phyloP scores from a whole-genome alignment of 2,329 filamentous ascomycete genomes.

The Fusarium albidum region DNA sequence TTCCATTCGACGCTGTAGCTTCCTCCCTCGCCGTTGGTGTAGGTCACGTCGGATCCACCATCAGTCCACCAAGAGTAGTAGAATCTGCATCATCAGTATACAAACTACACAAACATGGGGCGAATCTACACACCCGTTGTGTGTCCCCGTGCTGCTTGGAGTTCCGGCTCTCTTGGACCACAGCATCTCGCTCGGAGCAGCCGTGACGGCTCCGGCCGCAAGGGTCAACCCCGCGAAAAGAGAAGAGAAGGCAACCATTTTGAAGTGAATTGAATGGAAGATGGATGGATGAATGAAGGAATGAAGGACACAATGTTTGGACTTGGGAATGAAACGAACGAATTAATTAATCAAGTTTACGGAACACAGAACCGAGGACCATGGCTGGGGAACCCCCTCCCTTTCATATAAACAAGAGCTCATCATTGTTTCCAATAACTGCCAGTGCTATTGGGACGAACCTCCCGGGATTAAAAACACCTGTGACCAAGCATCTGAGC shows the following conservation, averaged over 20 bases:
- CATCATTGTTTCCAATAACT: slow-evolving; percentile 10
- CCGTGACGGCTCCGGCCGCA: slow-evolving; percentile 27
- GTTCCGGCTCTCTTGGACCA: slow-evolving; percentile 35
- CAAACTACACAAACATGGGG: background rate
- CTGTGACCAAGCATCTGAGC: slow-evolving; percentile 5
- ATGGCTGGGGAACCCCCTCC: background rate
- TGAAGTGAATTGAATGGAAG: slow-evolving; percentile 7
- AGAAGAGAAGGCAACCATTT: slow-evolving; percentile 39
- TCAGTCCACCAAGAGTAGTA: slow-evolving; percentile 60
- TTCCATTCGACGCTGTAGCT: slow-evolving; percentile 55
- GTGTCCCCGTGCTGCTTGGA: slow-evolving; percentile 46
- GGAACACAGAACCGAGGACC: slow-evolving; percentile 2
- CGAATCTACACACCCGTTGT: slow-evolving; percentile 43
- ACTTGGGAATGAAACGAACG: background rate
- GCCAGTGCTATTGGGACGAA: slow-evolving; percentile 4
- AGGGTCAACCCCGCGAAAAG: slow-evolving; percentile 38
- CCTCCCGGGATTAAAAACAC: background rate
- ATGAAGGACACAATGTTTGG: background rate
- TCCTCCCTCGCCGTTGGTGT: slow-evolving; percentile 53
- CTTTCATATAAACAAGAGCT: slow-evolving; percentile 7
- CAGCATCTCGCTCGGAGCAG: slow-evolving; percentile 38
- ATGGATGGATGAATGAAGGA: no score
- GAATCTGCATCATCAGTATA: slow-evolving; percentile 36
- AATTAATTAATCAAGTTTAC: no score
- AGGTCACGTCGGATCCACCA: slow-evolving; percentile 51